Conservation (phyloP, 192 early-diverging fungal genomes). For the Coemansia sp. region DNA sequence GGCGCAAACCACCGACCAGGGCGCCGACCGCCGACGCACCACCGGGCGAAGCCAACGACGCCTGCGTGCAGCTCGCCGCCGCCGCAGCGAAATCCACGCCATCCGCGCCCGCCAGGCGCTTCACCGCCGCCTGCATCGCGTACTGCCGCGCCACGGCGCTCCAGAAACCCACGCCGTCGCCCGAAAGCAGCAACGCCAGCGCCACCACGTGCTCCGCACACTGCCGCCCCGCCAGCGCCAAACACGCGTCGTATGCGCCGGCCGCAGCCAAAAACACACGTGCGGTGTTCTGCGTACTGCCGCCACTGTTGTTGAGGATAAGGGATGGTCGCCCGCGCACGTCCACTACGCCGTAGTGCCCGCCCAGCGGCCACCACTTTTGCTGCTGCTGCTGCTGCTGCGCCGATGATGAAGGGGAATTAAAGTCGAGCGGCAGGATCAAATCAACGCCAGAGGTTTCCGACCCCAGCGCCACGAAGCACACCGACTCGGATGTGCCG, state of each 20-base stretch:
- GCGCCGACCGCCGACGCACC: constrained; percentile 2
- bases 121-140: constrained; percentile 14
- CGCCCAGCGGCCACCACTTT: constrained; percentile 48
- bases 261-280: too few relatives aligned
- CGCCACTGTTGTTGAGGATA: constrained; percentile 28
- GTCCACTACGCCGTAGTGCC: constrained; percentile 22
- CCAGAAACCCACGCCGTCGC: constrained; percentile 40
- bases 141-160: constrained; percentile 22
- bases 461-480: constrained; percentile 30
- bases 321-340: constrained; percentile 3
- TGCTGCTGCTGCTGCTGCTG: too few relatives aligned
- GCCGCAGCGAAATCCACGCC: too few relatives aligned
- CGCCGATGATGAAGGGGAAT: too few relatives aligned
- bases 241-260: constrained; percentile 22
- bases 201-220: too few relatives aligned
- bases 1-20: constrained; percentile 19
- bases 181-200: too few relatives aligned
- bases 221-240: too few relatives aligned
- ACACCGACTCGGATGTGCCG: neutral
- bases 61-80: neutral
- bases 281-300: too few relatives aligned
- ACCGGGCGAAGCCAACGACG: too few relatives aligned
- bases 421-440: constrained; percentile 13
- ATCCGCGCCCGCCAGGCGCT: constrained; percentile 11
- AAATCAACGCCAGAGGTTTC: constrained; percentile 33